phyloP scores from a whole-genome alignment of 1,284 basidiomycete species.

The Cutaneotrichosporon sp. region DNA sequence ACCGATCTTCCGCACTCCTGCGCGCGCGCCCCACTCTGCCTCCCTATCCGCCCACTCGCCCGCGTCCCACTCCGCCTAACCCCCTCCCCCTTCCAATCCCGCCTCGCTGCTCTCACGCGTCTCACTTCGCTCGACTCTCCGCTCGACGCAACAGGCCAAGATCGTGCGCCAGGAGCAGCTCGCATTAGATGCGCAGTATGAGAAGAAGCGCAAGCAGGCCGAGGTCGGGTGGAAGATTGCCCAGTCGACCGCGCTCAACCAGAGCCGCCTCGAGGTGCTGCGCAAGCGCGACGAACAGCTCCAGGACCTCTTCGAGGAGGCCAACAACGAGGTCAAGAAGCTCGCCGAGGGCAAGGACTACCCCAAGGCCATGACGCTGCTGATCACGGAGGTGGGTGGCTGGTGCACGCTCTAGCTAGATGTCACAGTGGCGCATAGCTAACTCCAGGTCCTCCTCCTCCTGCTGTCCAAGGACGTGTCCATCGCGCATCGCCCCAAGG shows the following conservation, averaged over 20 bases:
- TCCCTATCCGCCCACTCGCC: neutral
- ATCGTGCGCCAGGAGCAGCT: conserved; percentile 92
- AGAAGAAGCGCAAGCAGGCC: conserved; percentile 90
- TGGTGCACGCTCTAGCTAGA: neutral
- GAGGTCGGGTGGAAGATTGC: conserved; percentile 94
- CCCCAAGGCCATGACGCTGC: conserved; percentile 71
- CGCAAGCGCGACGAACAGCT: conserved; percentile 91
- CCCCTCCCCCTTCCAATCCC: neutral
- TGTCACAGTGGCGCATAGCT: neutral
- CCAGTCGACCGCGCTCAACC: conserved; percentile 95
- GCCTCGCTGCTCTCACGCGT: neutral
- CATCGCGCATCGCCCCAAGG: conserved; percentile 48
- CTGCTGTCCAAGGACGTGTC: conserved; percentile 69
- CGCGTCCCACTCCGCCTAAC: neutral
- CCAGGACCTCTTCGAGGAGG: conserved; percentile 80
- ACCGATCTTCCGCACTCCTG: too few species aligned
- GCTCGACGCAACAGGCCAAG: conserved; percentile 66
- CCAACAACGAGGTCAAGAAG: conserved; percentile 65
- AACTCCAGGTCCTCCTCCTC: conserved; percentile 58
- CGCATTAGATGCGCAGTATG: conserved; percentile 85
- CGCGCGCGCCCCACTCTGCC: too few species aligned
- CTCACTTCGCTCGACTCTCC: neutral
- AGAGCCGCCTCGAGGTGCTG: conserved; percentile 86
- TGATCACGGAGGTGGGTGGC: conserved; percentile 71
- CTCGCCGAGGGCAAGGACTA: conserved; percentile 75